These are phyloP conservation scores for Apiotrichum siamense DNA, from an alignment of 1,284 basidiomycete genomes.

Conservation along the genomic window DNA sequence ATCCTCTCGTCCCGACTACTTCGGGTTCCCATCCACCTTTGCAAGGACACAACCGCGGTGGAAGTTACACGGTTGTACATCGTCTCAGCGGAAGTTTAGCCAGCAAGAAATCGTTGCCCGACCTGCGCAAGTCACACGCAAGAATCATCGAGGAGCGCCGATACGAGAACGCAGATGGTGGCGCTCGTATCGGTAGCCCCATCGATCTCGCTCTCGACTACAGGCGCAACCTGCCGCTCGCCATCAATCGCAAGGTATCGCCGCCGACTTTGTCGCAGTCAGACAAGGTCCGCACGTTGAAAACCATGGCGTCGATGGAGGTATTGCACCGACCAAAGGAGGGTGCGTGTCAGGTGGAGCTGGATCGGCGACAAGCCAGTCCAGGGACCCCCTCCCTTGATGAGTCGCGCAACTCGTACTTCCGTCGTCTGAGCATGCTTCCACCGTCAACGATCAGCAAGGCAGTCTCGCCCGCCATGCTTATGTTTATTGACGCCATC, in stretches of 20 bases:
- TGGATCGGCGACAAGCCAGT: constrained; percentile 5
- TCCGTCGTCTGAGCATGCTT: constrained; percentile 72
- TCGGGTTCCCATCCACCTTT: neutral
- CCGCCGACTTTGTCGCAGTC: neutral
- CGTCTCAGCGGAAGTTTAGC: constrained; percentile 48
- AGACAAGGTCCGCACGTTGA: constrained; percentile 11
- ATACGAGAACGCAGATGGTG: constrained; percentile 14
- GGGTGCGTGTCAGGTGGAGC: neutral
- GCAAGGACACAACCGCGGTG: constrained; percentile 35
- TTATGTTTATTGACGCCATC: constrained; percentile 74
- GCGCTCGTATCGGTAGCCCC: constrained; percentile 4
- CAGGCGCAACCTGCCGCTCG: neutral
- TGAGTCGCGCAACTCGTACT: constrained; percentile 85
- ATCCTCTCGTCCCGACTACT: neutral
- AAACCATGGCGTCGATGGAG: constrained; percentile 25
- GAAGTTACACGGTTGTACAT: constrained; percentile 41
- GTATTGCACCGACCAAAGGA: constrained; percentile 3
- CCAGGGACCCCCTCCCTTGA: constrained; percentile 50
- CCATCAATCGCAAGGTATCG: neutral
- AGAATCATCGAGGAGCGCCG: constrained; percentile 48
- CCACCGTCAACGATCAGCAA: constrained; percentile 62
- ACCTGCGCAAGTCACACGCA: constrained; percentile 60
- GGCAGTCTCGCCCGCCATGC: constrained; percentile 65
- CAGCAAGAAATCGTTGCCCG: constrained; percentile 79
- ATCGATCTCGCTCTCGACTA: constrained; percentile 30